These are phyloP conservation scores for Dendrocalamus latiflorus DNA, from an alignment of 202 grass and related monocot genomes.

Conservation along the genomic window DNA sequence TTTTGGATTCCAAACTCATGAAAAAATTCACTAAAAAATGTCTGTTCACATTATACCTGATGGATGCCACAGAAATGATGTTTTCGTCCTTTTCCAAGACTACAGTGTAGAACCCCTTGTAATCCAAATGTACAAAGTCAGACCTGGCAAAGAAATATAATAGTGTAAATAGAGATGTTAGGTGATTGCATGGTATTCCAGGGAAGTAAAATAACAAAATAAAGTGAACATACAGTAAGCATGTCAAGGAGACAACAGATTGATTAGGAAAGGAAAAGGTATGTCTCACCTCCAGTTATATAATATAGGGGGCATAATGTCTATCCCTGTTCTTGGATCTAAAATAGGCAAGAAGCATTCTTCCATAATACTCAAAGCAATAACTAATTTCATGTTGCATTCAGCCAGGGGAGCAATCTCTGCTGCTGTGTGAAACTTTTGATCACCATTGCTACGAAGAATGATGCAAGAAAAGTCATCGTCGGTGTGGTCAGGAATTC, in stretches of 20 bases:
- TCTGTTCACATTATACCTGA: slow-evolving; percentile 52
- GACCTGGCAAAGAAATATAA: slow-evolving; percentile 48
- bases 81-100: slow-evolving; percentile 74
- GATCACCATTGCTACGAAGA: slow-evolving; percentile 65
- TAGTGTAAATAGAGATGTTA: not conserved
- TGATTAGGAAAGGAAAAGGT: slow-evolving; percentile 12
- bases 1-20: not conserved
- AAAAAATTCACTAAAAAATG: not conserved
- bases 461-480: slow-evolving; percentile 52
- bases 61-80: slow-evolving; percentile 76
- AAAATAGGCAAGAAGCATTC: slow-evolving; percentile 77
- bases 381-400: slow-evolving; percentile 84
- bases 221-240: not conserved
- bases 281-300: slow-evolving; percentile 83
- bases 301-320: slow-evolving; percentile 68
- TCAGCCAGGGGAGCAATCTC: slow-evolving; percentile 61
- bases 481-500: slow-evolving; percentile 34
- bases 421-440: slow-evolving; percentile 33
- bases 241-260: not conserved
- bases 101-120: slow-evolving; percentile 75
- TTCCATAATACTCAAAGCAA: slow-evolving; percentile 81
- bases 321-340: slow-evolving; percentile 64
- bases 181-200: not conserved
- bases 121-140: slow-evolving; percentile 58
- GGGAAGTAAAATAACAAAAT: slow-evolving; percentile 5